Conservation (phyloP, 2,329 filamentous ascomycete species). For the Fusarium brevicatenulatum region DNA sequence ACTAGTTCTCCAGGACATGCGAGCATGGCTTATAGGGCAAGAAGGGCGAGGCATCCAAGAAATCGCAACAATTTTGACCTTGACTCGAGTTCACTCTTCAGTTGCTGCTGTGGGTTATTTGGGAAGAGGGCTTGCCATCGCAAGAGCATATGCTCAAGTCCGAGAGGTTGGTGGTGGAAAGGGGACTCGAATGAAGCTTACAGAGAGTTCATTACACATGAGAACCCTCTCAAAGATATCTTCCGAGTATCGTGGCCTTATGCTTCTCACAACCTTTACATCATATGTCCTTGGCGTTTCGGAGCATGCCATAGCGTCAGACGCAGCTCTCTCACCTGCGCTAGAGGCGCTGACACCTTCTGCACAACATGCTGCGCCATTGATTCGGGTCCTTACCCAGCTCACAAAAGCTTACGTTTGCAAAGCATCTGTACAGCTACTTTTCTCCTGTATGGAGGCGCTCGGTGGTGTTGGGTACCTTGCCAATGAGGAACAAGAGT, state of each 20-base stretch:
- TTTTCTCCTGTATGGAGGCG: constrained; percentile 70
- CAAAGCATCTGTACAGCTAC: constrained; percentile 58
- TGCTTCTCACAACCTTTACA: constrained; percentile 65
- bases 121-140: constrained; percentile 66
- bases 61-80: constrained; percentile 74
- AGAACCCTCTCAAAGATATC: constrained; percentile 66
- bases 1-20: constrained; percentile 71
- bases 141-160: constrained; percentile 67
- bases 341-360: constrained; percentile 49
- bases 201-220: constrained; percentile 66
- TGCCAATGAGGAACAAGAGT: constrained; percentile 69
- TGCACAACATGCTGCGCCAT: constrained; percentile 48
- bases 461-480: constrained; percentile 75
- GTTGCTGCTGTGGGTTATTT: constrained; percentile 63
- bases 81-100: constrained; percentile 70
- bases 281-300: constrained; percentile 64
- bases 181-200: constrained; percentile 58
- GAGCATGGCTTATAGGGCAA: constrained; percentile 72
- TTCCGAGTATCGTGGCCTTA: constrained; percentile 64
- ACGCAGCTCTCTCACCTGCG: constrained; percentile 22
- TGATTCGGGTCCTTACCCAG: constrained; percentile 69
- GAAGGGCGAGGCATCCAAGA: constrained; percentile 74
- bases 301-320: constrained; percentile 54
- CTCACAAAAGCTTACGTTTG: constrained; percentile 69
- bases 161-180: constrained; percentile 60